These are phyloP conservation scores for Aspergillus ellipticus DNA, from an alignment of 495 filamentous ascomycete species.

Conservation along the genomic window DNA sequence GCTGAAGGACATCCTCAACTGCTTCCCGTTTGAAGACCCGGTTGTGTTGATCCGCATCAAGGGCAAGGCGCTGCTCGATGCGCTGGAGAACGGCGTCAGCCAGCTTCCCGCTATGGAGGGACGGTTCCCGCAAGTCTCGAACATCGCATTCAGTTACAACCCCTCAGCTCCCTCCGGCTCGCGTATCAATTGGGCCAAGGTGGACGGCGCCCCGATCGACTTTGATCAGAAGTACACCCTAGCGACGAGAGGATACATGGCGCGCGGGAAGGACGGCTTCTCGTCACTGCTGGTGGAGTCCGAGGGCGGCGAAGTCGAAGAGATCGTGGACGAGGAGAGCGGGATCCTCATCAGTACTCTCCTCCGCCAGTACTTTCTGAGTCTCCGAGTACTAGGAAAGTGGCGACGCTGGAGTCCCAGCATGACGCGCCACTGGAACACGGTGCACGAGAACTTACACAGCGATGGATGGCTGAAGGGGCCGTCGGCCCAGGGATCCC, in stretches of 20 bases:
- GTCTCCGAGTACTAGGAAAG: slow-evolving; percentile 68
- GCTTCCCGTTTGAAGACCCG: slow-evolving; percentile 91
- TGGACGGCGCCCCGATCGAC: slow-evolving; percentile 59
- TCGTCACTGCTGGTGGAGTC: slow-evolving; percentile 62
- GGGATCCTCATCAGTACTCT: slow-evolving; percentile 81
- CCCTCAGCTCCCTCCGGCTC: slow-evolving; percentile 52
- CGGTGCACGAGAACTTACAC: slow-evolving; percentile 54
- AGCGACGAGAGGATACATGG: slow-evolving; percentile 82
- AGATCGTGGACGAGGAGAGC: slow-evolving; percentile 78
- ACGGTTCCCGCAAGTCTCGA: slow-evolving; percentile 70
- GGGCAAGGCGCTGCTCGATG: slow-evolving; percentile 65
- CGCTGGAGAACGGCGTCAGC: slow-evolving; percentile 77
- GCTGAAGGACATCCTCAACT: slow-evolving; percentile 71
- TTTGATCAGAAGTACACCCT: slow-evolving; percentile 58
- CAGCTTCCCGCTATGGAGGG: slow-evolving; percentile 81
- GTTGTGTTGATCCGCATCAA: slow-evolving; percentile 69
- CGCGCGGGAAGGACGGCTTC: slow-evolving; percentile 82
- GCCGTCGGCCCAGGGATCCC: slow-evolving; percentile 25
- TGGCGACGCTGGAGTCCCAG: slow-evolving; percentile 65
- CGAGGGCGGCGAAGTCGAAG: slow-evolving; percentile 69
- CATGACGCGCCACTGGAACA: slow-evolving; percentile 58
- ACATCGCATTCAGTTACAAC: slow-evolving; percentile 70
- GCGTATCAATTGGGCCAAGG: slow-evolving; percentile 58
- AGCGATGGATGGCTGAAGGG: slow-evolving; percentile 35
- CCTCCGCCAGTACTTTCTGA: slow-evolving; percentile 85